A percentile compares a stretch with the other conserved stretches of the same genome.
These are phyloP conservation scores for Inga oerstediana DNA, from an alignment of 306 rosid genomes.

Conservation along the genomic window DNA sequence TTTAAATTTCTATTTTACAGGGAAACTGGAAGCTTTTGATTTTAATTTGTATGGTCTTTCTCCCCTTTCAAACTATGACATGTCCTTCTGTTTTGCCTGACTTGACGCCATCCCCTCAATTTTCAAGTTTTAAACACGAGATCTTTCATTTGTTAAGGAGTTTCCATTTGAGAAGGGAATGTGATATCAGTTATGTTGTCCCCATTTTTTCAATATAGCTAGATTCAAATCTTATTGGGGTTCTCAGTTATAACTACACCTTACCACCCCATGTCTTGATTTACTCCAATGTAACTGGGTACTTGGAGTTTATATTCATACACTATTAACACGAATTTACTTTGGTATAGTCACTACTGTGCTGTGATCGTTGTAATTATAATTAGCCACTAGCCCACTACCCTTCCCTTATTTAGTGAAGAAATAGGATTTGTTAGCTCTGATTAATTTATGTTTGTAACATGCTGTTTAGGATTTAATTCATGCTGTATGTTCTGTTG, in stretches of 20 bases:
- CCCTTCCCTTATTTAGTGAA: neutral
- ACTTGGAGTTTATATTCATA: constrained; percentile 7
- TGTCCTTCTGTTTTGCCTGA: neutral
- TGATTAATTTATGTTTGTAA: neutral
- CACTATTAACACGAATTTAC: neutral
- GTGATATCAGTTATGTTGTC: neutral
- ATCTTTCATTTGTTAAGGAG: neutral
- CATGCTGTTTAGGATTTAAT: constrained; percentile 16
- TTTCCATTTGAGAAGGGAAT: constrained; percentile 7
- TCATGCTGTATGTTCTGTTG: constrained; percentile 29
- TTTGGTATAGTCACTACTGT: constrained; percentile 24
- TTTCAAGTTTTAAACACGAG: constrained; percentile 7
- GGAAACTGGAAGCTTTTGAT: neutral
- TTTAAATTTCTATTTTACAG: too few relatives aligned
- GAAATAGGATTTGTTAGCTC: neutral
- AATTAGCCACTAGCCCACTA: neutral
- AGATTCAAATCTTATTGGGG: neutral
- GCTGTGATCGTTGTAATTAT: neutral
- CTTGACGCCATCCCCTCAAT: neutral
- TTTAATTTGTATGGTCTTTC: neutral
- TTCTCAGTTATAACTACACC: neutral
- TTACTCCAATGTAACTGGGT: neutral
- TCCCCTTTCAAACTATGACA: constrained; percentile 6
- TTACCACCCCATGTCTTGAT: neutral
- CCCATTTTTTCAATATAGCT: neutral